phyloP scores from a whole-genome alignment of 148 eudicot genomes.

The Dianthus caryophyllus region DNA sequence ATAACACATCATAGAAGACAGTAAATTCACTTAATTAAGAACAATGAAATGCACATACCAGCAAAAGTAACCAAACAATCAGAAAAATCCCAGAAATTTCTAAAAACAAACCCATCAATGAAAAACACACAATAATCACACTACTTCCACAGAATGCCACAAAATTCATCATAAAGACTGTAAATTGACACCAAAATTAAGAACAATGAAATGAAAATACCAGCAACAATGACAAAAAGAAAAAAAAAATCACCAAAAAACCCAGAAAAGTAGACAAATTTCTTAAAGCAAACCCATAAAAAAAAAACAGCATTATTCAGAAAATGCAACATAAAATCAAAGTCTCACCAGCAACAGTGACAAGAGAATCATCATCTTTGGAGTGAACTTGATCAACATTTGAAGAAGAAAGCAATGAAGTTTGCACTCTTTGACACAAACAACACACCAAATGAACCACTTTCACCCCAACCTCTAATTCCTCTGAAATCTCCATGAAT shows the following conservation, averaged over 20 bases:
- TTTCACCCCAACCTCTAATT: conserved; percentile 77
- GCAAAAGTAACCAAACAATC: conserved; percentile 3
- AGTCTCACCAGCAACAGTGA: conserved; percentile 74
- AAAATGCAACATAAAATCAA: neutral
- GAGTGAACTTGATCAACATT: conserved; percentile 44
- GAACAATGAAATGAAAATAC: neutral
- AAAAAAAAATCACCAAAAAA: no score
- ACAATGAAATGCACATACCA: no score
- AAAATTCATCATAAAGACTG: conserved; percentile 1
- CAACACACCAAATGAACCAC: conserved; percentile 80
- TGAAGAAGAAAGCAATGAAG: conserved; percentile 40
- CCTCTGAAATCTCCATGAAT: conserved; percentile 37
- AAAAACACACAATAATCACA: neutral
- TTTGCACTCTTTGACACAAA: conserved; percentile 65
- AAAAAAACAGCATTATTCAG: neutral
- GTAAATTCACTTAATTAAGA: no score
- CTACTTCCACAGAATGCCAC: neutral
- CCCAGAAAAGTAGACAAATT: no score
- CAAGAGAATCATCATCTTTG: conserved; percentile 84
- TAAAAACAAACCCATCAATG: neutral
- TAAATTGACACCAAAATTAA: conserved; percentile 2
- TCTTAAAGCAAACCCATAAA: neutral
- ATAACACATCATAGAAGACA: no score
- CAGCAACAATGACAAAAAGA: neutral
- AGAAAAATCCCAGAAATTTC: neutral